These are phyloP conservation scores for Haberlea rhodopensis DNA, from an alignment of 257 asterid genomes.

Conservation along the genomic window DNA sequence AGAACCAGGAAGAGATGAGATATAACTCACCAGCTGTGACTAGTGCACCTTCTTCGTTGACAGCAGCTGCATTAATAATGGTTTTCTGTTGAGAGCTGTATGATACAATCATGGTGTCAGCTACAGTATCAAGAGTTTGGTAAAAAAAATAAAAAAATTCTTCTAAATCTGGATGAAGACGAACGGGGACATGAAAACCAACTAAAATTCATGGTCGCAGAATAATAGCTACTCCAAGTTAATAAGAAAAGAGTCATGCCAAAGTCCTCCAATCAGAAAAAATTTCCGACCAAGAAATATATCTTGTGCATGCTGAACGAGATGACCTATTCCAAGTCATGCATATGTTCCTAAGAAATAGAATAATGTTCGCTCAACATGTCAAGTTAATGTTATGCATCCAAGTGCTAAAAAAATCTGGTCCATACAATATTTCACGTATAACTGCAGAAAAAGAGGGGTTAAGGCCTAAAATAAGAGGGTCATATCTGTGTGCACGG, in stretches of 20 bases:
- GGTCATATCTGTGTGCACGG: too few relatives aligned
- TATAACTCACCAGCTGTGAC: constrained; percentile 78
- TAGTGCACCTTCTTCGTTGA: constrained; percentile 81
- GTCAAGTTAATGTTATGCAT: too few relatives aligned
- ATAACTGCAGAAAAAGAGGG: too few relatives aligned
- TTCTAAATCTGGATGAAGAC: neutral
- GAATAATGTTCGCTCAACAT: too few relatives aligned
- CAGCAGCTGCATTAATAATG: constrained; percentile 84
- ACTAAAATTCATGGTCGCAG: neutral
- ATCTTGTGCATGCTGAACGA: neutral
- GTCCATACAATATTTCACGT: too few relatives aligned
- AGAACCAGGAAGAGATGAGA: neutral
- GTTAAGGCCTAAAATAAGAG: too few relatives aligned
- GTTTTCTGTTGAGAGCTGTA: constrained; percentile 96
- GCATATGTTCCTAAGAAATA: neutral
- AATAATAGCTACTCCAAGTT: neutral
- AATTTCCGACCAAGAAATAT: neutral
- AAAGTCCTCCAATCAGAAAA: neutral
- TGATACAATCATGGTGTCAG: constrained; percentile 18
- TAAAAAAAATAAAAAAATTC: neutral
- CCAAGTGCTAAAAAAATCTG: too few relatives aligned
- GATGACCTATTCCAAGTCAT: constrained; percentile 1
- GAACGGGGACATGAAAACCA: neutral
- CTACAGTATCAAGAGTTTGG: neutral
- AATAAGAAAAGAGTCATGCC: neutral